Conservation (phyloP, 805 yeast species). For the Hanseniaspora thailandica region DNA sequence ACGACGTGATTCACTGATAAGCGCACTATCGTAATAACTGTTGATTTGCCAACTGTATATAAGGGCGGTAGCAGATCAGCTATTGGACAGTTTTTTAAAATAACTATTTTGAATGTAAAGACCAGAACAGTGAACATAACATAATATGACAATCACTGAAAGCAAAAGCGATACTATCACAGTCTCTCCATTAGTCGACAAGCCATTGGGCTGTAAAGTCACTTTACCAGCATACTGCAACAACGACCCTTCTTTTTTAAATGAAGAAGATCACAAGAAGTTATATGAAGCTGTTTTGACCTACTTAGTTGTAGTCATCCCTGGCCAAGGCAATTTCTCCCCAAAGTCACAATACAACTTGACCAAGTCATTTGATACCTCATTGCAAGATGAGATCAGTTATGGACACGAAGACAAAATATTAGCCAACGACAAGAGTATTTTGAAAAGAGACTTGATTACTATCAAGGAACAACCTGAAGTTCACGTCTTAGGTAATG, state of each 20-base stretch:
- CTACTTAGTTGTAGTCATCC: constrained; percentile 63
- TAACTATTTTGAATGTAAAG: background rate
- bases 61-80: no score
- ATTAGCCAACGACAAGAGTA: constrained; percentile 51
- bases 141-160: background rate
- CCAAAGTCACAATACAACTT: constrained; percentile 68
- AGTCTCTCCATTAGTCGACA: constrained; percentile 20
- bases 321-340: constrained; percentile 51
- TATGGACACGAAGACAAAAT: constrained; percentile 76
- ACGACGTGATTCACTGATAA: background rate
- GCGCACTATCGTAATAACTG: no score
- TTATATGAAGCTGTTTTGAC: constrained; percentile 55
- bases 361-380: constrained; percentile 65
- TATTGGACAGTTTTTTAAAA: no score
- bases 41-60: no score
- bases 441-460: constrained; percentile 67
- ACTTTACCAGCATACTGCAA: constrained; percentile 49
- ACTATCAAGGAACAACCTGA: constrained; percentile 76
- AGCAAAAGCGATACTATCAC: constrained; percentile 15
- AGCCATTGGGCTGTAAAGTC: constrained; percentile 59
- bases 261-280: constrained; percentile 50
- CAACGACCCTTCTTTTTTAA: constrained; percentile 59
- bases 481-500: constrained; percentile 83
- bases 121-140: no score
- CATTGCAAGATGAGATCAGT: constrained; percentile 46